These are phyloP conservation scores for Avena eriantha DNA, from an alignment of 176 grass and related monocot species.

Conservation along the genomic window DNA sequence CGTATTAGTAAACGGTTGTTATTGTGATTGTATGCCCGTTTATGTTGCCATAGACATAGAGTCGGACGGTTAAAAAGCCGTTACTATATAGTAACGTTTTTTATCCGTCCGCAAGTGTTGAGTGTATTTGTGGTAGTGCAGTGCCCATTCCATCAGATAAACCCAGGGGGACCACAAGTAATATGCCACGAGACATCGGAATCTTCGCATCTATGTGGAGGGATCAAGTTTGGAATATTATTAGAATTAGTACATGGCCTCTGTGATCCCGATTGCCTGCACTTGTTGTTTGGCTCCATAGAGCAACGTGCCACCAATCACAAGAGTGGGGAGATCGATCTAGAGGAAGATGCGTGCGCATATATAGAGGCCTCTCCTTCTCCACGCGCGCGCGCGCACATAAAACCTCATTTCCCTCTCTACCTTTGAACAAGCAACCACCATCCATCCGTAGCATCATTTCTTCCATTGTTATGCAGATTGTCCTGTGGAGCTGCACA, in stretches of 20 bases:
- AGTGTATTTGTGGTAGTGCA: neutral
- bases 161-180: slow-evolving; percentile 31
- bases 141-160: neutral
- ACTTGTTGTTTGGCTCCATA: slow-evolving; percentile 38
- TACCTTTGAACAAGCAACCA: slow-evolving; percentile 36
- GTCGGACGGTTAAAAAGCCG: too few relatives aligned
- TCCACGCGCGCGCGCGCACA: neutral
- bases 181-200: slow-evolving; percentile 34
- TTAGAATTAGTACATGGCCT: slow-evolving; percentile 42
- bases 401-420: neutral
- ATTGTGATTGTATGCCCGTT: too few relatives aligned
- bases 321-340: neutral
- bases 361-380: slow-evolving; percentile 5
- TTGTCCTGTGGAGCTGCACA: slow-evolving; percentile 29
- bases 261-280: slow-evolving; percentile 37
- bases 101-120: too few relatives aligned
- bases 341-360: neutral
- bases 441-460: slow-evolving; percentile 29
- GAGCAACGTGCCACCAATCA: slow-evolving; percentile 45
- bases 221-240: slow-evolving; percentile 71
- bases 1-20: too few relatives aligned
- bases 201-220: slow-evolving; percentile 62
- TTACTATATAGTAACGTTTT: too few relatives aligned
- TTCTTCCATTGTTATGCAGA: slow-evolving; percentile 18
- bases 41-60: too few relatives aligned